Percentiles rank a stretch among this genome's conserved stretches.
Conservation (phyloP, 768 basidiomycete species). For the Gloeostereum incarnatum region DNA sequence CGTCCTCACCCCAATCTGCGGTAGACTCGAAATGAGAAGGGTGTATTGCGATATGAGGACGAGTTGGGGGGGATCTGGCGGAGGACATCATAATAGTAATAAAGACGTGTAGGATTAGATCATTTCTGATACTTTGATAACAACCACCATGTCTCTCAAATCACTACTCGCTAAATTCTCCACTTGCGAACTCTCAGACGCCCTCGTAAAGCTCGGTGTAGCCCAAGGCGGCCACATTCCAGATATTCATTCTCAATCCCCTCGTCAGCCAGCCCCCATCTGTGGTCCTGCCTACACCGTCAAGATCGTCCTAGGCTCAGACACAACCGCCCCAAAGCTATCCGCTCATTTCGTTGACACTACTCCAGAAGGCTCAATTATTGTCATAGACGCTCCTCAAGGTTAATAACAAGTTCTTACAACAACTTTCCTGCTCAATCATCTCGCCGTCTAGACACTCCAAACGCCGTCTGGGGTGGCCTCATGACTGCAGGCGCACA, state of each 20-base stretch:
- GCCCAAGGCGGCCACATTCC: slow-evolving; percentile 74
- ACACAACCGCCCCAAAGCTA: slow-evolving; percentile 53
- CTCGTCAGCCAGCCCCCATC: slow-evolving; percentile 18
- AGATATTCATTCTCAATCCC: slow-evolving; percentile 53
- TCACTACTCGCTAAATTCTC: slow-evolving; percentile 39
- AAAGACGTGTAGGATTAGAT: not conserved
- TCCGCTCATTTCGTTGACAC: slow-evolving; percentile 78
- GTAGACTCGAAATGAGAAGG: slow-evolving; percentile 34
- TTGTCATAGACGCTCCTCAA: slow-evolving; percentile 68
- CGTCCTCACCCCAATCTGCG: slow-evolving; percentile 75
- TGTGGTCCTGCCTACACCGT: slow-evolving; percentile 87
- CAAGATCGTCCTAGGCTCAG: slow-evolving; percentile 57
- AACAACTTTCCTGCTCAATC: not conserved
- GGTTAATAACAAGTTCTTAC: slow-evolving; percentile 29
- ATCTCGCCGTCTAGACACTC: slow-evolving; percentile 35
- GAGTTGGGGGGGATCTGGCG: slow-evolving; percentile 60
- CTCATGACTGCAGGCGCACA: slow-evolving; percentile 85
- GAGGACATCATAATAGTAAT: slow-evolving; percentile 24
- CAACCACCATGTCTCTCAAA: not conserved
- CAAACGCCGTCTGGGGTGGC: slow-evolving; percentile 89
- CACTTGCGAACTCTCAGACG: slow-evolving; percentile 83
- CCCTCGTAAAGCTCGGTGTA: slow-evolving; percentile 70
- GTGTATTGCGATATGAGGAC: slow-evolving; percentile 63
- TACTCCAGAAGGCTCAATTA: slow-evolving; percentile 50
- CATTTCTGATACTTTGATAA: not conserved